A percentile compares a stretch with the other conserved stretches of the same genome.
These are phyloP conservation scores for Malassezia sp. DNA, from an alignment of 1,284 basidiomycete genomes.

Conservation along the genomic window DNA sequence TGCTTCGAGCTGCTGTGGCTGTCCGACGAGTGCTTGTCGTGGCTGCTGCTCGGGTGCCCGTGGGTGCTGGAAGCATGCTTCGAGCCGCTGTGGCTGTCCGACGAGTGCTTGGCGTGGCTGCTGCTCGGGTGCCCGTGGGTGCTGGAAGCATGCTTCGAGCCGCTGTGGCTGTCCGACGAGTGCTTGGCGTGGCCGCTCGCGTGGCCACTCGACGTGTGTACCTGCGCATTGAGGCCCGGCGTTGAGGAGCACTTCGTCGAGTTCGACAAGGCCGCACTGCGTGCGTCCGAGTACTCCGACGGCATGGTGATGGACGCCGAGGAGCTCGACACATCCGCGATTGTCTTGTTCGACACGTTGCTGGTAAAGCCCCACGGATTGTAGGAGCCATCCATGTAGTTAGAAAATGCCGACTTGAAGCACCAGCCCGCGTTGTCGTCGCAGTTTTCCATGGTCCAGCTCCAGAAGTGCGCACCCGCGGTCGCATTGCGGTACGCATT, in stretches of 20 bases:
- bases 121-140: background rate
- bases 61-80: too few relatives aligned
- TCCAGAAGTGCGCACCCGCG: slow-evolving; percentile 65
- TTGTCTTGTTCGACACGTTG: slow-evolving; percentile 12
- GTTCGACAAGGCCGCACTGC: too few relatives aligned
- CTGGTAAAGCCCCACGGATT: slow-evolving; percentile 28
- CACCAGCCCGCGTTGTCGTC: slow-evolving; percentile 44
- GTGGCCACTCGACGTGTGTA: too few relatives aligned
- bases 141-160: too few relatives aligned
- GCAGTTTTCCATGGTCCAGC: slow-evolving; percentile 50
- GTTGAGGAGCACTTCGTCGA: too few relatives aligned
- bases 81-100: too few relatives aligned
- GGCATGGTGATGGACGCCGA: slow-evolving; percentile 12
- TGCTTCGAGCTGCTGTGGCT: background rate
- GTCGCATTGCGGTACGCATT: slow-evolving; percentile 55
- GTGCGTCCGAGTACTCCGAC: background rate
- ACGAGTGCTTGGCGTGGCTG: too few relatives aligned
- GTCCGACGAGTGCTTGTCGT: too few relatives aligned
- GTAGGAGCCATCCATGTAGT: slow-evolving; percentile 29
- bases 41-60: background rate
- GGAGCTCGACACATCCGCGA: background rate
- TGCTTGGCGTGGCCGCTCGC: too few relatives aligned
- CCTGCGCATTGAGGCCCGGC: too few relatives aligned
- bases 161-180: too few relatives aligned
- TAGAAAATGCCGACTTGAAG: slow-evolving; percentile 27